Conservation (phyloP, 768 basidiomycete species). For the Trametes coccinea region DNA sequence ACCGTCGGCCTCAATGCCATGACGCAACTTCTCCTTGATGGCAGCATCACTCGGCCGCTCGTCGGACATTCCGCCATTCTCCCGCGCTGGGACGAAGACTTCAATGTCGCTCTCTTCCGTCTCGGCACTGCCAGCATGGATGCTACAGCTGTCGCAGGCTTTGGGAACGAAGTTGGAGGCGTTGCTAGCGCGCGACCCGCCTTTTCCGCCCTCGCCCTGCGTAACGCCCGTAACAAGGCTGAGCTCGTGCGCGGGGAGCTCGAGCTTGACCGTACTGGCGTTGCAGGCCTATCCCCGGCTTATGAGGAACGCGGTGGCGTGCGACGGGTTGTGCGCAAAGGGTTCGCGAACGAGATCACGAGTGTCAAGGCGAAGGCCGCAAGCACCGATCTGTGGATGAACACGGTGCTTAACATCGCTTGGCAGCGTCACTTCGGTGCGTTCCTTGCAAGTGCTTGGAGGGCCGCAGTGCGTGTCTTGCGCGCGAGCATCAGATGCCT, state of each 20-base stretch:
- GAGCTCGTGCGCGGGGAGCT: slow-evolving; percentile 20
- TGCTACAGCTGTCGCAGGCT: slow-evolving; percentile 67
- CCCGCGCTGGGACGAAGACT: slow-evolving; percentile 70
- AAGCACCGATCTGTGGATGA: slow-evolving; percentile 39
- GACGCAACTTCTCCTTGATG: slow-evolving; percentile 66
- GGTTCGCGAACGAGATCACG: slow-evolving; percentile 54
- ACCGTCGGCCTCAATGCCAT: slow-evolving; percentile 62
- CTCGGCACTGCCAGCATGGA: slow-evolving; percentile 76
- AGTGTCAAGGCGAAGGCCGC: slow-evolving; percentile 37
- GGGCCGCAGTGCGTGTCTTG: slow-evolving; percentile 16
- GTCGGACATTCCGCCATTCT: slow-evolving; percentile 49
- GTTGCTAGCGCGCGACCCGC: slow-evolving; percentile 35
- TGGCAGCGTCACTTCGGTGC: slow-evolving; percentile 43
- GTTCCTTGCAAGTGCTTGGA: slow-evolving; percentile 31
- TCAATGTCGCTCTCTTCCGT: slow-evolving; percentile 67
- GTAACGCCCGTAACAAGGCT: background rate
- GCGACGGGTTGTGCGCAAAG: slow-evolving; percentile 31
- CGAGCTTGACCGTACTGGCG: slow-evolving; percentile 45
- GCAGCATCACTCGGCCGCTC: slow-evolving; percentile 58
- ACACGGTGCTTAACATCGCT: slow-evolving; percentile 33
- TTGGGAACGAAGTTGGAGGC: slow-evolving; percentile 71
- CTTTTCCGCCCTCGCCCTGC: background rate
- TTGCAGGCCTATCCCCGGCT: slow-evolving; percentile 38
- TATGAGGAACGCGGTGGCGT: slow-evolving; percentile 30
- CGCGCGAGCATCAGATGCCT: background rate